Conservation (phyloP, 495 filamentous ascomycete species). For the Daldinia loculata region DNA sequence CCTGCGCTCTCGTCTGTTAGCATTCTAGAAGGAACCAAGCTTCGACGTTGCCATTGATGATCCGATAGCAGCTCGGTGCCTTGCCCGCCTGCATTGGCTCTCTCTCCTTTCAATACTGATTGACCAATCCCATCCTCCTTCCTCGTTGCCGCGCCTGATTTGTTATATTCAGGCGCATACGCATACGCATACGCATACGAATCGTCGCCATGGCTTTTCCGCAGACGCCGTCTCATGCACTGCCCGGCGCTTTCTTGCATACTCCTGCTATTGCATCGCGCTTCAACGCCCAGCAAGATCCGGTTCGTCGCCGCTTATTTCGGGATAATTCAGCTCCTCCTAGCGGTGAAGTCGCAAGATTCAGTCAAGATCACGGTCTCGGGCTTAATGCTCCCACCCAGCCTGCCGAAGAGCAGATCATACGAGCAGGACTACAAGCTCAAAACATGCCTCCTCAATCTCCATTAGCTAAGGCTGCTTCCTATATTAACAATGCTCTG, state of each 20-base stretch:
- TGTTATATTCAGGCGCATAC: constrained; percentile 21
- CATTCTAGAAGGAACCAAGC: constrained; percentile 14
- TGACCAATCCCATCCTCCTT: constrained; percentile 9
- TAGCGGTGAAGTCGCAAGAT: constrained; percentile 19
- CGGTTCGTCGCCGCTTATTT: constrained; percentile 55
- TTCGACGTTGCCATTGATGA: constrained; percentile 43
- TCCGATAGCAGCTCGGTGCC: constrained; percentile 41
- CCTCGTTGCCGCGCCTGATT: constrained; percentile 20
- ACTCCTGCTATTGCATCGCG: constrained; percentile 66
- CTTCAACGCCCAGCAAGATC: constrained; percentile 47
- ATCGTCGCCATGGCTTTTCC: constrained; percentile 66
- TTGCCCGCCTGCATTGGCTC: constrained; percentile 53
- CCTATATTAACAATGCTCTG: constrained; percentile 83
- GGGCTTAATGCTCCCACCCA: constrained; percentile 44
- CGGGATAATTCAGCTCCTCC: constrained; percentile 27
- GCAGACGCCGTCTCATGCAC: constrained; percentile 67
- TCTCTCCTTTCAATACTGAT: constrained; percentile 35
- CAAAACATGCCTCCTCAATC: constrained; percentile 55
- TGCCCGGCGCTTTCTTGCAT: constrained; percentile 78
- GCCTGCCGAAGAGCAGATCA: constrained; percentile 28
- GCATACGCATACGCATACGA: neutral
- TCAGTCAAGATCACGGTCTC: constrained; percentile 45
- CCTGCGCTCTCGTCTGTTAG: neutral
- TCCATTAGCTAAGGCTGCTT: constrained; percentile 80
- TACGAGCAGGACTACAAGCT: constrained; percentile 36